Percentiles rank a stretch among this genome's conserved stretches.
phyloP scores from a whole-genome alignment of 768 basidiomycete species.

The Russula olivacea region DNA sequence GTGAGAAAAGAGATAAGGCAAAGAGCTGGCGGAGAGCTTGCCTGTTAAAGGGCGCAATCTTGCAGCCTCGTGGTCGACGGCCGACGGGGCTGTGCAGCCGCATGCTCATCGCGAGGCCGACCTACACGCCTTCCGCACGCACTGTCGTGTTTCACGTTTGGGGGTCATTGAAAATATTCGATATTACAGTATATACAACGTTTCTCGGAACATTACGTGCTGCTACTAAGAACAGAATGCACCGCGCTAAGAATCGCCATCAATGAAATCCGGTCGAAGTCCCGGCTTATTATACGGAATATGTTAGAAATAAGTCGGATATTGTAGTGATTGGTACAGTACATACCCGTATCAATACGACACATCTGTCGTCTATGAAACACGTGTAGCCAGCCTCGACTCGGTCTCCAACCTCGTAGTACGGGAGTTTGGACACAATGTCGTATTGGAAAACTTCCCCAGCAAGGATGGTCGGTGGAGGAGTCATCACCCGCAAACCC shows the following conservation, averaged over 20 bases:
- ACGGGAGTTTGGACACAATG: slow-evolving; percentile 10
- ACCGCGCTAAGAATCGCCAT: not conserved
- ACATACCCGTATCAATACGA: slow-evolving; percentile 11
- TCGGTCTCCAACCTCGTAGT: slow-evolving; percentile 4
- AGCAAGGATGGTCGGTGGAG: not conserved
- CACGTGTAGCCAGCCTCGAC: not conserved
- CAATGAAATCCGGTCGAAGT: not conserved
- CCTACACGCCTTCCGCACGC: not conserved
- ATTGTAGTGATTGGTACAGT: not conserved
- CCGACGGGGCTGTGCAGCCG: slow-evolving; percentile 4
- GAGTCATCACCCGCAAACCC: not conserved
- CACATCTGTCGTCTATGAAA: slow-evolving; percentile 13
- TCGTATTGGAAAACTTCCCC: slow-evolving; percentile 6
- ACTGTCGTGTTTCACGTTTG: not conserved
- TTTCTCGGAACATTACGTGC: not conserved
- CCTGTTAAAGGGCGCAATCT: not conserved
- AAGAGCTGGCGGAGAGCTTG: not conserved
- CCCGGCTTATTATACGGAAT: not conserved
- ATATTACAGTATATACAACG: not conserved
- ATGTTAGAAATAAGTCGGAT: not conserved
- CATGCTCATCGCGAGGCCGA: slow-evolving; percentile 15
- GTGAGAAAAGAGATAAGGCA: slow-evolving; percentile 7
- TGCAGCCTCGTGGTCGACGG: not conserved
- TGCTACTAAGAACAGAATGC: not conserved
- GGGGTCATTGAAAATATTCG: not conserved